Conservation (phyloP, 805 yeast species). For the Teunomyces funiuensis region DNA sequence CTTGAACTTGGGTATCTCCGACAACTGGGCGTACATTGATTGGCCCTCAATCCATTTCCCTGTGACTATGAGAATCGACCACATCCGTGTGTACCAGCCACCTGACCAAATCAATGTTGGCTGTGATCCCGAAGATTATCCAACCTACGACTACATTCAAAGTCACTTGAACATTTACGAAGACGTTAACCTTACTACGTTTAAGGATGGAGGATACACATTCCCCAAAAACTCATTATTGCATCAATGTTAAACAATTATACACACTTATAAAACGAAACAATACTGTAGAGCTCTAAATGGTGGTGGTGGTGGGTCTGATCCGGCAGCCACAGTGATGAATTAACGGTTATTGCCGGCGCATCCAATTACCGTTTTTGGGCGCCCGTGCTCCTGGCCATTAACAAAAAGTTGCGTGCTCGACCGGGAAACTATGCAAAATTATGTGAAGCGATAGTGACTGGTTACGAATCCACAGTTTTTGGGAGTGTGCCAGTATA, state of each 20-base stretch:
- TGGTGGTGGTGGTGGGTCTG: no score
- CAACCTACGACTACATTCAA: conserved; percentile 82
- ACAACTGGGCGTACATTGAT: conserved; percentile 42
- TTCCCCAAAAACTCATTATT: conserved; percentile 40
- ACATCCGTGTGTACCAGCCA: conserved; percentile 90
- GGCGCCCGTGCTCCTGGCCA: background rate
- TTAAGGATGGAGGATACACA: conserved; percentile 72
- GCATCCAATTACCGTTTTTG: background rate
- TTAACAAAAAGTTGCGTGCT: background rate
- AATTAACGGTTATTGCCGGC: no score
- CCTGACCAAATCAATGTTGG: conserved; percentile 55
- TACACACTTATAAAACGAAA: no score
- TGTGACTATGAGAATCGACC: conserved; percentile 70
- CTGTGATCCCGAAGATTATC: conserved; percentile 85
- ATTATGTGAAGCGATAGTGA: background rate
- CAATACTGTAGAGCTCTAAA: background rate
- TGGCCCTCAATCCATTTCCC: conserved; percentile 73
- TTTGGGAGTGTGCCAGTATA: background rate
- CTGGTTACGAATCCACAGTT: background rate
- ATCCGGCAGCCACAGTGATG: no score
- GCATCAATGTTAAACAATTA: conserved; percentile 8
- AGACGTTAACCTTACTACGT: conserved; percentile 67
- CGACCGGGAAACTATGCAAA: background rate
- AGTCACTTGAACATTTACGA: conserved; percentile 67
- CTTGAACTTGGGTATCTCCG: conserved; percentile 41